Conservation (phyloP, 1,139 yeast species). For the Debaryomycetaceae sp. region DNA sequence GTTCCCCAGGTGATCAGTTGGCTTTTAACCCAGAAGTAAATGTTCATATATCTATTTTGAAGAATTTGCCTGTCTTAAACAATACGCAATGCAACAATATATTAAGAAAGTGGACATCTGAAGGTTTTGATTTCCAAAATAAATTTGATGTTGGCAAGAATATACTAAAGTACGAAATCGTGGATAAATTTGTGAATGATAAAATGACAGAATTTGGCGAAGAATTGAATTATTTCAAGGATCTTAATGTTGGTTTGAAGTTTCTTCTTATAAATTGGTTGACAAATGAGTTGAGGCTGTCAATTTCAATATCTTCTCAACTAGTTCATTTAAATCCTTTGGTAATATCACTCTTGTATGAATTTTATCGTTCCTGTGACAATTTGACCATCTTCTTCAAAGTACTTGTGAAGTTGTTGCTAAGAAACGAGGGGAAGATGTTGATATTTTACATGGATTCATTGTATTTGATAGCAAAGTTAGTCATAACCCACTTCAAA, state of each 20-base stretch:
- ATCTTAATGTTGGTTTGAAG: constrained; percentile 38
- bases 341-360: constrained; percentile 30
- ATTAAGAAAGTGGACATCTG: constrained; percentile 35
- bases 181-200: constrained; percentile 21
- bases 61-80: constrained; percentile 51
- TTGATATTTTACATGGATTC: constrained; percentile 42
- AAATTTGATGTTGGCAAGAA: constrained; percentile 28
- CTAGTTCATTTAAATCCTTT: constrained; percentile 36
- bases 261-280: constrained; percentile 43
- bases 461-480: constrained; percentile 31
- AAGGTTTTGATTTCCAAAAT: constrained; percentile 30
- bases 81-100: constrained; percentile 52
- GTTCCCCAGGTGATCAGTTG: constrained; percentile 22
- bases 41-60: constrained; percentile 48
- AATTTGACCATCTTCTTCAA: constrained; percentile 42
- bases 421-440: constrained; percentile 41
- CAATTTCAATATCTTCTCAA: constrained; percentile 29
- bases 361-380: constrained; percentile 30
- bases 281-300: constrained; percentile 34
- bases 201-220: constrained; percentile 12
- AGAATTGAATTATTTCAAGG: constrained; percentile 13
- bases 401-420: constrained; percentile 31
- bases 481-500: constrained; percentile 35
- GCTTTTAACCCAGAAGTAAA: constrained; percentile 24
- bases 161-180: constrained; percentile 20